These are phyloP conservation scores for Dryadomyces quercivorus DNA, from an alignment of 2,329 filamentous ascomycete species.

Conservation along the genomic window DNA sequence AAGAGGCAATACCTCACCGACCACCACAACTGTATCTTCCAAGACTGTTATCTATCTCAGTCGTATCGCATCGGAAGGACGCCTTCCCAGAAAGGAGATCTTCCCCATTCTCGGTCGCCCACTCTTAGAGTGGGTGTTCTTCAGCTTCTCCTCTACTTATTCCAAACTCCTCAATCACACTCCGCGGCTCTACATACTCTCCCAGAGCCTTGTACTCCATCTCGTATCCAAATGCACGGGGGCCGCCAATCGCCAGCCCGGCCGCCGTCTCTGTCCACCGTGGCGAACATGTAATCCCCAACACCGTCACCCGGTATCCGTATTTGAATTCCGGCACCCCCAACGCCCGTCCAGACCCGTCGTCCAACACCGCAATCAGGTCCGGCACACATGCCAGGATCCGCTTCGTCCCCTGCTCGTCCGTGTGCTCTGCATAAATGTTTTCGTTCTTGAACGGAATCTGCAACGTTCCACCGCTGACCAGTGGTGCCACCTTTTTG, in stretches of 20 bases:
- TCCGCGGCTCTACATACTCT: constrained; percentile 33
- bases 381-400: constrained; percentile 31
- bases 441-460: constrained; percentile 19
- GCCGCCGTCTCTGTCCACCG: constrained; percentile 34
- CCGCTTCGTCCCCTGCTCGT: constrained; percentile 7
- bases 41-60: too few relatives aligned
- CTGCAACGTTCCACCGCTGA: constrained; percentile 11
- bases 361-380: constrained; percentile 34
- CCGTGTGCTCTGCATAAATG: constrained; percentile 8
- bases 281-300: constrained; percentile 40
- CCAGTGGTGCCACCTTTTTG: not conserved
- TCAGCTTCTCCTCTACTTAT: not conserved
- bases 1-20: too few relatives aligned
- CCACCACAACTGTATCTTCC: too few relatives aligned
- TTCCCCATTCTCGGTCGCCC: too few relatives aligned
- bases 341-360: constrained; percentile 31
- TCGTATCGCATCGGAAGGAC: too few relatives aligned
- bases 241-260: constrained; percentile 37
- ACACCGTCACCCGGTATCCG: constrained; percentile 33
- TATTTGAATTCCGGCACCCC: constrained; percentile 42
- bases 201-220: constrained; percentile 35
- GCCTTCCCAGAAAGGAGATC: too few relatives aligned
- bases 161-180: constrained; percentile 39
- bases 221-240: constrained; percentile 33
- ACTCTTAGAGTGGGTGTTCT: not conserved